Percentiles rank a stretch among this genome's conserved stretches.
Conservation (phyloP, 75 land plant genomes). For the Adiantum capillusveneris region DNA sequence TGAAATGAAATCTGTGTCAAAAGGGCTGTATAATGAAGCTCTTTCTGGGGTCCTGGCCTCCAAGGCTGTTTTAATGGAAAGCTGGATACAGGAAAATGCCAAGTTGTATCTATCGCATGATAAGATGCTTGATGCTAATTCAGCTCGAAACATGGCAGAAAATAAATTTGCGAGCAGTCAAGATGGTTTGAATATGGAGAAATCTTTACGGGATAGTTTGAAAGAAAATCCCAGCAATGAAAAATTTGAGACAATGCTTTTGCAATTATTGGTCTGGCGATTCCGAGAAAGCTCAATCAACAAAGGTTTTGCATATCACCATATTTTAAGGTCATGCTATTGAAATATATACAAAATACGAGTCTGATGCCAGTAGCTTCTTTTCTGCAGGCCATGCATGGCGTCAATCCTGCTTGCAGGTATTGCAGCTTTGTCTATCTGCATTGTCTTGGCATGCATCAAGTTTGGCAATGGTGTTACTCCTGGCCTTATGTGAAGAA, state of each 20-base stretch:
- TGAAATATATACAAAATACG: too few relatives aligned
- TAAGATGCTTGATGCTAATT: neutral
- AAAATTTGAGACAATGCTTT: constrained; percentile 20
- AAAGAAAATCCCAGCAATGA: constrained; percentile 5
- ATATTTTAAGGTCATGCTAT: too few relatives aligned
- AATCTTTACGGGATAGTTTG: constrained; percentile 11
- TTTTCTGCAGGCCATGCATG: constrained; percentile 9
- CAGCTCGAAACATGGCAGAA: constrained; percentile 12
- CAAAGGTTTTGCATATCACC: neutral
- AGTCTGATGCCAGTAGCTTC: neutral
- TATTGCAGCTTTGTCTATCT: constrained; percentile 20
- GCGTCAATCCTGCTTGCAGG: constrained; percentile 10
- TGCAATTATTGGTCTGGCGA: constrained; percentile 15
- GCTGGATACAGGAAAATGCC: constrained; percentile 9
- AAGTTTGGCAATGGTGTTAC: constrained; percentile 13
- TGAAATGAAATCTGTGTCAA: constrained; percentile 7
- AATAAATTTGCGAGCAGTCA: neutral
- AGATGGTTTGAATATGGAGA: constrained; percentile 9
- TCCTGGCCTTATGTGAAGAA: constrained; percentile 25
- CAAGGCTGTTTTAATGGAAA: constrained; percentile 21
- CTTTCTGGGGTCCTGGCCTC: constrained; percentile 30
- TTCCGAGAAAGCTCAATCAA: constrained; percentile 8
- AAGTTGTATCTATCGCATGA: constrained; percentile 3
- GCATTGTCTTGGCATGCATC: constrained; percentile 10
- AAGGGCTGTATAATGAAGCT: constrained; percentile 20